phyloP scores from a whole-genome alignment of 192 early-diverging fungal genomes.

The Backusella psychrophila region DNA sequence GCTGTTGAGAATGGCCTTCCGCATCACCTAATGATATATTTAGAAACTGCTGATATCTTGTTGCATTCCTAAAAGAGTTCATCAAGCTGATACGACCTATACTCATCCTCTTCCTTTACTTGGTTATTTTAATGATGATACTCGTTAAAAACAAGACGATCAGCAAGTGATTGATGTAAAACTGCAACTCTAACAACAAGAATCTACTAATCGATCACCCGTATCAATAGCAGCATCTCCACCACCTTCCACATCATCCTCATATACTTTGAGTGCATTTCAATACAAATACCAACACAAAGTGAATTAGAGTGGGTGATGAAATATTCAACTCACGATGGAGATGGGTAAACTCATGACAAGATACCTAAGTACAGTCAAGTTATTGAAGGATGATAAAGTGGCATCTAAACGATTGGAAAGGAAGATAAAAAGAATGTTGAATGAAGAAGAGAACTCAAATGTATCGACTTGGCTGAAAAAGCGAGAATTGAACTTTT shows the following conservation, averaged over 20 bases:
- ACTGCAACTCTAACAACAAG: background rate
- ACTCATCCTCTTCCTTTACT: background rate
- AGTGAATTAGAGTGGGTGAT: slow-evolving; percentile 14
- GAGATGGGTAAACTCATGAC: slow-evolving; percentile 27
- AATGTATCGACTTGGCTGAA: background rate
- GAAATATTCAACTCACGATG: slow-evolving; percentile 21
- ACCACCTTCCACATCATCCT: too few species aligned
- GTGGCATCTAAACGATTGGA: slow-evolving; percentile 46
- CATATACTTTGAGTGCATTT: slow-evolving; percentile 31
- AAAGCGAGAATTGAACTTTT: background rate
- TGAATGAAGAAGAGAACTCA: background rate
- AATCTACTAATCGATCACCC: background rate
- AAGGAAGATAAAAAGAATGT: slow-evolving; percentile 31
- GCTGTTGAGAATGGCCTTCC: too few species aligned
- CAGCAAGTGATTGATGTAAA: background rate
- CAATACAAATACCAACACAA: background rate
- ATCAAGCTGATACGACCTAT: background rate
- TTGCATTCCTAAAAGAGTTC: slow-evolving; percentile 52
- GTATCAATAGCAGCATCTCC: background rate
- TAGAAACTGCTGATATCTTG: slow-evolving; percentile 12
- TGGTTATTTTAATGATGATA: background rate
- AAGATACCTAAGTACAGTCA: slow-evolving; percentile 38
- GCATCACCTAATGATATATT: too few species aligned
- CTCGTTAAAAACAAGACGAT: too few species aligned
- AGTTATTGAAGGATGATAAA: slow-evolving; percentile 39